A percentile compares a stretch with the other conserved stretches of the same genome.
These are phyloP conservation scores for Shiraia sp. DNA, from an alignment of 2,329 filamentous ascomycete species.

Conservation along the genomic window DNA sequence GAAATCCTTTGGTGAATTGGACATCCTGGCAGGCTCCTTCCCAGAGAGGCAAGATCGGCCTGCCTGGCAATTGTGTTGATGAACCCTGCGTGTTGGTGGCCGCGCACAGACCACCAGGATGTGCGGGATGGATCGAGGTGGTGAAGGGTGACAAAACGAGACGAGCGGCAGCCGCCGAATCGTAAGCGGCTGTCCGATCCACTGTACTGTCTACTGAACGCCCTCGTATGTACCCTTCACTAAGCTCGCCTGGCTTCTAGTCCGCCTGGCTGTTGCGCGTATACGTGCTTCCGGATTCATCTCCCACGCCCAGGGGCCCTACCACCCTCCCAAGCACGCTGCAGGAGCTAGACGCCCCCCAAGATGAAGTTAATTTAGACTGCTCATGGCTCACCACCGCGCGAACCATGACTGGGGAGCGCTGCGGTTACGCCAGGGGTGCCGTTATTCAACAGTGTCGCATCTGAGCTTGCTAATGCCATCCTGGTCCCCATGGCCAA, in stretches of 20 bases:
- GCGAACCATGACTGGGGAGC: conserved; percentile 35
- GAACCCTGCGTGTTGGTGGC: conserved; percentile 29
- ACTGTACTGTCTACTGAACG: too few species aligned
- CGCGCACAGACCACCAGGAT: conserved; percentile 44
- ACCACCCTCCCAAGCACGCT: conserved; percentile 17
- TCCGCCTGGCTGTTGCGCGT: conserved; percentile 6
- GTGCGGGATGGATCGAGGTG: conserved; percentile 41
- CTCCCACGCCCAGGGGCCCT: conserved; percentile 26
- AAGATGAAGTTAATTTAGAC: conserved; percentile 30
- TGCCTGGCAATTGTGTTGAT: conserved; percentile 9
- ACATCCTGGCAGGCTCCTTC: conserved; percentile 6
- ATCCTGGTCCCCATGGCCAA: conserved; percentile 25
- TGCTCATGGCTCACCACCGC: conserved; percentile 32
- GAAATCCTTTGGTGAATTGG: conserved; percentile 6
- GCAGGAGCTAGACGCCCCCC: conserved; percentile 19
- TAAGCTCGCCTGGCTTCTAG: not conserved
- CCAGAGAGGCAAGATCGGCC: conserved; percentile 9
- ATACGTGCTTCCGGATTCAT: too few species aligned
- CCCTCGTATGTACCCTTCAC: conserved; percentile 13
- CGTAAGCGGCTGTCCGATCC: conserved; percentile 26
- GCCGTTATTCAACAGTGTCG: conserved; percentile 15
- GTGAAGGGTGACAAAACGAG: conserved; percentile 28
- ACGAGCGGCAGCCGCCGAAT: conserved; percentile 35
- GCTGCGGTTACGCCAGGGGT: conserved; percentile 28
- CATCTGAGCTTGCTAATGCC: conserved; percentile 30